These are phyloP conservation scores for Medicago lupulina DNA, from an alignment of 306 rosid species.

Conservation along the genomic window DNA sequence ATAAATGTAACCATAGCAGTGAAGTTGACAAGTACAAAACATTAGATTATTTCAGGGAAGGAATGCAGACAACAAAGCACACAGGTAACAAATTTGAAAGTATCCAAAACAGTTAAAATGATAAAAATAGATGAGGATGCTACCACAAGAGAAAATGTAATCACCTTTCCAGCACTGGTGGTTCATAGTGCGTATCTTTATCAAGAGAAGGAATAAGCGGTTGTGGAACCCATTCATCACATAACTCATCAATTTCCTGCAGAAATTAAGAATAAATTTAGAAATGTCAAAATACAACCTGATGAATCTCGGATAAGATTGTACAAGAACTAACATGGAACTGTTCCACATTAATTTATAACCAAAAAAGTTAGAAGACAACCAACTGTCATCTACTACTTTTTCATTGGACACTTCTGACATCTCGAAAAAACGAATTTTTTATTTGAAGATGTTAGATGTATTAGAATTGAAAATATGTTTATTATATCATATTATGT, in stretches of 20 bases:
- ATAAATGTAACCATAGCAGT: constrained; percentile 28
- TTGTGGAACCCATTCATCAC: constrained; percentile 97
- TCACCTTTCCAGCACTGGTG: constrained; percentile 96
- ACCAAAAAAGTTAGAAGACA: background rate
- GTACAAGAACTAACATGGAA: constrained; percentile 6
- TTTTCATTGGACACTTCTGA: background rate
- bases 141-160: constrained; percentile 42
- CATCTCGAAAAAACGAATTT: background rate
- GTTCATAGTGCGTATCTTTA: constrained; percentile 72
- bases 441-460: background rate
- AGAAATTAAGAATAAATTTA: constrained; percentile 32
- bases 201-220: constrained; percentile 85
- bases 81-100: constrained; percentile 10
- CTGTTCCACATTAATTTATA: constrained; percentile 26
- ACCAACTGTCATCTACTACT: background rate
- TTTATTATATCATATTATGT: no score
- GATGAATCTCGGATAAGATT: constrained; percentile 12
- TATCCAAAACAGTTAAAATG: constrained; percentile 7
- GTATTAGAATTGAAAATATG: no score
- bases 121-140: constrained; percentile 11
- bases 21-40: constrained; percentile 28
- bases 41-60: constrained; percentile 17
- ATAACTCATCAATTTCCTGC: constrained; percentile 93
- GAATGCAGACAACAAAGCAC: constrained; percentile 10
- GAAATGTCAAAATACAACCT: constrained; percentile 6